Evolutionary conservation across 2,329 filamentous ascomycete genomes (phyloP).

Genomic region (Cladobotryum protrusum): DNA sequence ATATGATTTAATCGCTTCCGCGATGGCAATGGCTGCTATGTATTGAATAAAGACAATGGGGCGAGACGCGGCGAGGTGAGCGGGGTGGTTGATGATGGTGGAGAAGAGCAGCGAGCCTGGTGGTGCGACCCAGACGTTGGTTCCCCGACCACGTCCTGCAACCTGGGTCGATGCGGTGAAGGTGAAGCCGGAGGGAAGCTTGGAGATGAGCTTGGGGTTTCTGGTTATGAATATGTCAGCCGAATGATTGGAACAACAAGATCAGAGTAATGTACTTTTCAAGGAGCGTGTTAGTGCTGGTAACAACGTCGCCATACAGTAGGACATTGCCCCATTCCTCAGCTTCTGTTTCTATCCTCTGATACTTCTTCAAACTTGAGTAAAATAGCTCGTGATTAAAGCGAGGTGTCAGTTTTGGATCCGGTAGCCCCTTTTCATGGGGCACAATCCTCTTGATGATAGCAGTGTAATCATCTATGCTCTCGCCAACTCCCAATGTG

Average conservation of each 20-base stretch:
- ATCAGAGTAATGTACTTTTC: conserved; percentile 60
- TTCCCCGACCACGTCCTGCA: conserved; percentile 79
- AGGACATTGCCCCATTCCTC: conserved; percentile 69
- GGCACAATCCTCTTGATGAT: conserved; percentile 68
- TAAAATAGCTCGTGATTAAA: conserved; percentile 84
- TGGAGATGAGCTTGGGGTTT: conserved; percentile 70
- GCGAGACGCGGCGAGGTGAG: conserved; percentile 61
- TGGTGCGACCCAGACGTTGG: conserved; percentile 92
- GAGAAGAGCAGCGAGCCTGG: conserved; percentile 83
- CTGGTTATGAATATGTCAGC: conserved; percentile 32
- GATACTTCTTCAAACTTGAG: conserved; percentile 62
- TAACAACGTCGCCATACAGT: conserved; percentile 86
- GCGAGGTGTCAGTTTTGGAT: conserved; percentile 67
- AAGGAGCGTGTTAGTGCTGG: conserved; percentile 86
- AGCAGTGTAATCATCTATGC: conserved; percentile 68
- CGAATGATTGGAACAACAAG: neutral
- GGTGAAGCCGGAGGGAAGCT: conserved; percentile 80
- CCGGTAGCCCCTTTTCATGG: conserved; percentile 63
- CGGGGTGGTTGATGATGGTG: conserved; percentile 76
- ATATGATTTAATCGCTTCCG: conserved; percentile 76
- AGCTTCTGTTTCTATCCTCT: conserved; percentile 47
- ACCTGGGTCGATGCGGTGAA: conserved; percentile 81
- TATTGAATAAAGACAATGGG: conserved; percentile 95
- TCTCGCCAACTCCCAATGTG: conserved; percentile 26
- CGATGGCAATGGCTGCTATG: conserved; percentile 78